Conservation (phyloP, 768 basidiomycete genomes). For the Baorangia bicolor region DNA sequence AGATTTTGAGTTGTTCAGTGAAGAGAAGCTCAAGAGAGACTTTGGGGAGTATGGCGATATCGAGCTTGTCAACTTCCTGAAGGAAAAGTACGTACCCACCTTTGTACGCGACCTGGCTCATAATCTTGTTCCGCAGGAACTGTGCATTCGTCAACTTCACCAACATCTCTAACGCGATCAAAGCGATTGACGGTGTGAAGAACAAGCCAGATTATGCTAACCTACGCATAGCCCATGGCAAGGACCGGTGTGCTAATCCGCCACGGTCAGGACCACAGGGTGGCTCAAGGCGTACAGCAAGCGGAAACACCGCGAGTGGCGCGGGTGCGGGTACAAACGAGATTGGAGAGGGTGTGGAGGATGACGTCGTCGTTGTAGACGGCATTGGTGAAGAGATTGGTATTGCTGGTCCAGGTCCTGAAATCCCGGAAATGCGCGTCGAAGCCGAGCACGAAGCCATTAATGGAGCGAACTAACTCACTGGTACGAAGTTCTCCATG, state of each 20-base stretch:
- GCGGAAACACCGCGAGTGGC: constrained; percentile 35
- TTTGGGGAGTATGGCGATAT: constrained; percentile 97
- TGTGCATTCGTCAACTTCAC: constrained; percentile 97
- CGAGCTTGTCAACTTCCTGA: constrained; percentile 93
- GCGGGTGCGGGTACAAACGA: constrained; percentile 13
- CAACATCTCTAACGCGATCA: constrained; percentile 92
- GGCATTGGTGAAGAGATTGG: constrained; percentile 26
- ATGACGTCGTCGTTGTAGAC: constrained; percentile 23
- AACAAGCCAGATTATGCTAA: constrained; percentile 86
- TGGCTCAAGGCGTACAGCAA: constrained; percentile 49
- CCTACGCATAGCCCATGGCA: constrained; percentile 91
- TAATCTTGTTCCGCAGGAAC: constrained; percentile 51
- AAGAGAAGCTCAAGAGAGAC: constrained; percentile 88
- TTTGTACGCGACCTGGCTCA: not conserved
- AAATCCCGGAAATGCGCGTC: constrained; percentile 44
- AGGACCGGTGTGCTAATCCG: constrained; percentile 93
- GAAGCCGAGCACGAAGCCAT: constrained; percentile 34
- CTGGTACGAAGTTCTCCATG: constrained; percentile 16
- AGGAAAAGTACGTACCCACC: constrained; percentile 76
- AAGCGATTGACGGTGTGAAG: constrained; percentile 97
- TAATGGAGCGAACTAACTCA: constrained; percentile 23
- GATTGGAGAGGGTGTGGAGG: constrained; percentile 21
- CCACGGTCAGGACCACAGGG: constrained; percentile 83
- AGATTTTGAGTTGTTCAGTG: constrained; percentile 90
- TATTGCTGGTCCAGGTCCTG: constrained; percentile 25